phyloP scores from a whole-genome alignment of 495 filamentous ascomycete genomes.

The Lasiosphaeria miniovina region DNA sequence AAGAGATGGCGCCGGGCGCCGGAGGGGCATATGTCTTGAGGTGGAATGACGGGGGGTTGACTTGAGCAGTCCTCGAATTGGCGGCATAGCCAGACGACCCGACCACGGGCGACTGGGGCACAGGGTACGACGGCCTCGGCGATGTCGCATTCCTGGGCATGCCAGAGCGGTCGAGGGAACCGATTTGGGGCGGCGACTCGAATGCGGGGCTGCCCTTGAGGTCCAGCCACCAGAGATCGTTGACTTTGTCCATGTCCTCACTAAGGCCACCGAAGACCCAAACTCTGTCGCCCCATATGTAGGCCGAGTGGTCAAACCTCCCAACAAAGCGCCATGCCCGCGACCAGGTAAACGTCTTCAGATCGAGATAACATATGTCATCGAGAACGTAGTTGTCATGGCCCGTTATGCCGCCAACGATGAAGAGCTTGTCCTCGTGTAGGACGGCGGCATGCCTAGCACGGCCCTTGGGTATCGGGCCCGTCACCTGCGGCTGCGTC shows the following conservation, averaged over 20 bases:
- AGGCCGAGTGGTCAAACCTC: conserved; percentile 89
- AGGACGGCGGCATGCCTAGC: conserved; percentile 91
- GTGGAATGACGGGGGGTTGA: conserved; percentile 65
- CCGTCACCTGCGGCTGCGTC: conserved; percentile 84
- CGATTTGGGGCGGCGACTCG: conserved; percentile 67
- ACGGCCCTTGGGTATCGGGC: conserved; percentile 79
- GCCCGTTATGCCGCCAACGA: conserved; percentile 85
- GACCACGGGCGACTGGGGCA: conserved; percentile 39
- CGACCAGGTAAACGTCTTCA: conserved; percentile 98
- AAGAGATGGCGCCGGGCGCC: conserved; percentile 80
- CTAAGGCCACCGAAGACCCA: conserved; percentile 97
- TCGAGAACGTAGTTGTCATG: conserved; percentile 86
- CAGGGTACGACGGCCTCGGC: conserved; percentile 41
- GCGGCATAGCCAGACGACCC: conserved; percentile 77
- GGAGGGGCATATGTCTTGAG: conserved; percentile 67
- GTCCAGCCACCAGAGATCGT: conserved; percentile 95
- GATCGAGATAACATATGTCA: conserved; percentile 91
- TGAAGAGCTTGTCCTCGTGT: conserved; percentile 93
- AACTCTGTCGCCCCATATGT: conserved; percentile 80
- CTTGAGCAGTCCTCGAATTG: conserved; percentile 84
- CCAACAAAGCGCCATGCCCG: conserved; percentile 91
- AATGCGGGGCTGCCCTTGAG: conserved; percentile 84
- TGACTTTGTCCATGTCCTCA: conserved; percentile 91
- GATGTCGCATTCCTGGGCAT: conserved; percentile 37
- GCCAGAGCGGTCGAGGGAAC: conserved; percentile 52